Evolutionary conservation across 208 protist species (phyloP).

Genomic region (Leishmania aethiopica): DNA sequence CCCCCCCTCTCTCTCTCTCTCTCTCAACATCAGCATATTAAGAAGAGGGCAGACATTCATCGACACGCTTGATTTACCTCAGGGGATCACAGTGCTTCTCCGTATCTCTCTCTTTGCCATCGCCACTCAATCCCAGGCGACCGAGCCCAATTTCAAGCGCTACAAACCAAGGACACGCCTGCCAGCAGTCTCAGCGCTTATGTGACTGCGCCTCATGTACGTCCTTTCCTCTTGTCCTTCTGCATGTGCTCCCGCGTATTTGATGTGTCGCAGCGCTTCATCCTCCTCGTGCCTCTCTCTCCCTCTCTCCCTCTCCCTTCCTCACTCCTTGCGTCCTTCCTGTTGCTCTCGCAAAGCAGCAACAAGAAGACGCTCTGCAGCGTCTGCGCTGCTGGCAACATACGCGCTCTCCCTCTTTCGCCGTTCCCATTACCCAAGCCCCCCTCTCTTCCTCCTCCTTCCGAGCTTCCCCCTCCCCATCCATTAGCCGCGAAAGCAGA

Average conservation of each 20-base stretch:
- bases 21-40: neutral
- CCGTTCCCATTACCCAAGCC: neutral
- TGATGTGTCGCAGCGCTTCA: neutral
- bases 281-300: neutral
- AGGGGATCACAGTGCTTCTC: neutral
- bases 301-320: neutral
- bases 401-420: neutral
- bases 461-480: too few species aligned
- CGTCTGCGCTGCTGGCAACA: neutral
- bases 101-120: conserved; percentile 8
- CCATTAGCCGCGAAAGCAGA: neutral
- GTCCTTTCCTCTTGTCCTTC: neutral
- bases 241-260: neutral
- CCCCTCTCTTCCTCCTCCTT: neutral
- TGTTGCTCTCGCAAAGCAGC: neutral
- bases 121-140: neutral
- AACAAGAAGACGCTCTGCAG: neutral
- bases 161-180: neutral
- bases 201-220: neutral
- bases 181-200: neutral
- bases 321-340: neutral
- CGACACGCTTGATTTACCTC: neutral
- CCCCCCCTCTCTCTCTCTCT: neutral
- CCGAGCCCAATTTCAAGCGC: neutral
- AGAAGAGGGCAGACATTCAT: neutral